These are phyloP conservation scores for Lepidium sativum DNA, from an alignment of 345 rosid species.

Conservation along the genomic window DNA sequence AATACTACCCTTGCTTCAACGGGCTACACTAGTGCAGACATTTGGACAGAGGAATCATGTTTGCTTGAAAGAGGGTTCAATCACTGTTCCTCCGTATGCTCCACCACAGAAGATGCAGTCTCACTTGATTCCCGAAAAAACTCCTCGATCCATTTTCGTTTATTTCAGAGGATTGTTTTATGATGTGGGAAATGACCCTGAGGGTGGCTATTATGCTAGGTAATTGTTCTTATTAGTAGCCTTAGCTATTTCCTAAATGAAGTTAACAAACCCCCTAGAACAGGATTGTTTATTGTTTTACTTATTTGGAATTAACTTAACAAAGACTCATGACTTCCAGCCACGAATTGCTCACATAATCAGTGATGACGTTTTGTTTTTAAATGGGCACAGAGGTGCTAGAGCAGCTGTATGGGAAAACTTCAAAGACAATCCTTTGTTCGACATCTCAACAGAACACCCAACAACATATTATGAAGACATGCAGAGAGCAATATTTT, in stretches of 20 bases:
- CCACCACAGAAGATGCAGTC: slow-evolving; percentile 98
- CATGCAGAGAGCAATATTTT: slow-evolving; percentile 95
- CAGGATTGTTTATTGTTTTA: neutral
- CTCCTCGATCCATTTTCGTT: slow-evolving; percentile 89
- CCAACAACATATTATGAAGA: slow-evolving; percentile 95
- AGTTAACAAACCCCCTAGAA: neutral
- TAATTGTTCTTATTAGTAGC: slow-evolving; percentile 14
- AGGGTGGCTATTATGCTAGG: slow-evolving; percentile 99
- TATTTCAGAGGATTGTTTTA: slow-evolving; percentile 96
- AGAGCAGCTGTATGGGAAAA: slow-evolving; percentile 99
- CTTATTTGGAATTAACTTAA: neutral
- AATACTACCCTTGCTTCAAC: slow-evolving; percentile 75
- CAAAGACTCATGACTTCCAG: neutral
- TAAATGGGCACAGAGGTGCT: slow-evolving; percentile 60
- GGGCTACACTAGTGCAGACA: slow-evolving; percentile 96
- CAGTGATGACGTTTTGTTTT: neutral
- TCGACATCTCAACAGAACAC: slow-evolving; percentile 97
- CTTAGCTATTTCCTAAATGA: neutral
- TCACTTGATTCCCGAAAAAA: slow-evolving; percentile 71
- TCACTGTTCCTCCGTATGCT: slow-evolving; percentile 96
- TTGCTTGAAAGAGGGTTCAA: slow-evolving; percentile 91
- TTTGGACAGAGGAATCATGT: slow-evolving; percentile 96
- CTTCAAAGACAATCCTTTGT: slow-evolving; percentile 89
- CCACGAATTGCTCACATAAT: neutral
- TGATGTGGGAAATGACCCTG: slow-evolving; percentile 96